phyloP scores from a whole-genome alignment of 306 rosid genomes.

The Sophora flavescens region DNA sequence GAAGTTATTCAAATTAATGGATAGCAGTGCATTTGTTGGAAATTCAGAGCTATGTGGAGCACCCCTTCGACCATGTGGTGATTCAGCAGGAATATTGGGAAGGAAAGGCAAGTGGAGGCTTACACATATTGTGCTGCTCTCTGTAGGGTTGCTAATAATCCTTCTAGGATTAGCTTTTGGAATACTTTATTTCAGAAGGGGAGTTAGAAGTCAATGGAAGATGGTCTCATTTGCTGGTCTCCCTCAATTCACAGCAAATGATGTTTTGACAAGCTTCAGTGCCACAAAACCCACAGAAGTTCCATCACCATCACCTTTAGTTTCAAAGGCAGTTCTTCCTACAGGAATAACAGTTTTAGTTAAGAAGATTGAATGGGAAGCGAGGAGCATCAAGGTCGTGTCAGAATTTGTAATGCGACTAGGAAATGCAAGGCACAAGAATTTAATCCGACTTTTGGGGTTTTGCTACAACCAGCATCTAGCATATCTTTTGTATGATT shows the following conservation, averaged over 20 bases:
- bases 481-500: conserved; percentile 81
- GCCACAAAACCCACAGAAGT: conserved; percentile 57
- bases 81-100: conserved; percentile 63
- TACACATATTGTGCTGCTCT: conserved; percentile 60
- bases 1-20: conserved; percentile 62
- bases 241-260: conserved; percentile 85
- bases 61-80: conserved; percentile 75
- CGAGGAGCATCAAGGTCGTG: conserved; percentile 54
- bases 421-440: conserved; percentile 82
- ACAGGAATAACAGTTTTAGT: conserved; percentile 89
- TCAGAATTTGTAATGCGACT: conserved; percentile 61
- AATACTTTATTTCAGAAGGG: conserved; percentile 56
- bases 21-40: conserved; percentile 72
- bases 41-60: conserved; percentile 89
- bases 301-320: conserved; percentile 57
- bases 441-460: conserved; percentile 72
- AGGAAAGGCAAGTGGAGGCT: conserved; percentile 66
- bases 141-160: conserved; percentile 60
- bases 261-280: conserved; percentile 75
- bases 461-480: conserved; percentile 79
- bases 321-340: conserved; percentile 78
- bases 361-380: conserved; percentile 79
- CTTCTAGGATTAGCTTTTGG: conserved; percentile 59
- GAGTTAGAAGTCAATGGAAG: conserved; percentile 72
- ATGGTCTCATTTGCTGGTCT: conserved; percentile 85